phyloP scores from a whole-genome alignment of 441 rosid genomes.

The Populus trichocarpa region DNA sequence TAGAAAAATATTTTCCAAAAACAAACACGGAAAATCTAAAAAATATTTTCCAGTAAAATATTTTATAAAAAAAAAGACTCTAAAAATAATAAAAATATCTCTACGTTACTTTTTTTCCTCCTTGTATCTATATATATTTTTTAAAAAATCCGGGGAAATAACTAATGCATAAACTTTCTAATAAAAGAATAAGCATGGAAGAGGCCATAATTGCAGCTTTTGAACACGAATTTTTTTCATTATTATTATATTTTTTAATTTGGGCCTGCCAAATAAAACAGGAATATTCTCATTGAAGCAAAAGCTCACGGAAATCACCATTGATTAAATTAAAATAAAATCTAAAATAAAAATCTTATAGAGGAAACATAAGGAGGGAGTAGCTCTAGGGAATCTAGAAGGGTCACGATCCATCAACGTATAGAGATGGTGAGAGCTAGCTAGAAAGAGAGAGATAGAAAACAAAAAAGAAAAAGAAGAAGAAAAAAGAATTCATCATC shows the following conservation, averaged over 20 bases:
- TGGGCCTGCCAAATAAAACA: slow-evolving; percentile 31
- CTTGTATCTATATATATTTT: no score
- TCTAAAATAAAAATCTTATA: background rate
- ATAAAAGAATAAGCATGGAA: background rate
- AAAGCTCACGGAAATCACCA: slow-evolving; percentile 19
- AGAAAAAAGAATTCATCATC: background rate
- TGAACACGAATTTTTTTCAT: background rate
- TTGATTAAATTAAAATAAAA: background rate
- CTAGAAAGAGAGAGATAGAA: background rate
- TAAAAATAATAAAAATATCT: no score
- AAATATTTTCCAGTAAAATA: no score
- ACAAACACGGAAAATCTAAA: no score
- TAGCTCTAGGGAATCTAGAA: slow-evolving; percentile 25
- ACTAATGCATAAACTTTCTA: no score
- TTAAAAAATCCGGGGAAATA: no score
- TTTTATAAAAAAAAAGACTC: no score
- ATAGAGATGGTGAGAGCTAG: slow-evolving; percentile 15
- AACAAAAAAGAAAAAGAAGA: no score
- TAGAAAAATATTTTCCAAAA: no score
- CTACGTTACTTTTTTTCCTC: no score
- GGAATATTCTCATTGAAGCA: slow-evolving; percentile 41
- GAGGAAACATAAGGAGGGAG: background rate
- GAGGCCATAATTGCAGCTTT: background rate
- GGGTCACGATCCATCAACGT: slow-evolving; percentile 46
- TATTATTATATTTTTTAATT: background rate